Base-by-base conservation (phyloP, 768 basidiomycete species). In the Tylopilus rubrobrunneus region DNA sequence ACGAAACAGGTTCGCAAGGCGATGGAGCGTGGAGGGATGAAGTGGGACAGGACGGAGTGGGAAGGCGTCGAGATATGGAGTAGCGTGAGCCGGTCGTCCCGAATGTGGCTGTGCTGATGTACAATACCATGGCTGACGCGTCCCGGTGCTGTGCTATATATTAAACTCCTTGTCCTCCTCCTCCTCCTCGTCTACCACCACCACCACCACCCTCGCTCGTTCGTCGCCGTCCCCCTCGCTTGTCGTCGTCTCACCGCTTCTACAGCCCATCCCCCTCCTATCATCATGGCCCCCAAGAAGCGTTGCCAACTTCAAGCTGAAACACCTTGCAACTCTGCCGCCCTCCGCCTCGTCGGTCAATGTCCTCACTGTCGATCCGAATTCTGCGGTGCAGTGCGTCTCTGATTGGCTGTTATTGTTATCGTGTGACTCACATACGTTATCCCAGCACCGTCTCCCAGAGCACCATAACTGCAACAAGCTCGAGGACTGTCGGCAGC, bases 381-480 rank as follows among this genome's bases (percentile, higher is more conserved):
- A 62, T 94, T 92, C 73, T 95, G 92, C 65, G 81, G 83, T 52
- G 74, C 78, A 55, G 89, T 91, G 62, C 69, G 88, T 80, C 10
- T 7, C 15, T 39, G 41, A 39, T 48, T 37, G 12, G 14, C 15
- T 3, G 2, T 3, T n/a, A 12, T 51, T 14, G 9, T 27, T 23
- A 44, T 58, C 49, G 55, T 55, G 43, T 28, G 43, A 49, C 52
- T 63, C 41, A 62, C 5, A 25, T 40, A 15, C 65, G 53, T 61
- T 52, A 59, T 51, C 19, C 25, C 41, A 93, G 88, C 92, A 94
- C 67, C 88, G 92, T 56, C 78, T 95, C 58, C 91, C 92, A 7
- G 92, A 94, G 68, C 89, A 90, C 62, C 92, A 95, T 69, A 79
- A 80, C 51, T 95, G 92, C 74, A 80, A 82, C 60, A 87, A 92